These are phyloP conservation scores for Mortierella sp. DNA, from an alignment of 371 early-diverging fungal species.

Conservation along the genomic window DNA sequence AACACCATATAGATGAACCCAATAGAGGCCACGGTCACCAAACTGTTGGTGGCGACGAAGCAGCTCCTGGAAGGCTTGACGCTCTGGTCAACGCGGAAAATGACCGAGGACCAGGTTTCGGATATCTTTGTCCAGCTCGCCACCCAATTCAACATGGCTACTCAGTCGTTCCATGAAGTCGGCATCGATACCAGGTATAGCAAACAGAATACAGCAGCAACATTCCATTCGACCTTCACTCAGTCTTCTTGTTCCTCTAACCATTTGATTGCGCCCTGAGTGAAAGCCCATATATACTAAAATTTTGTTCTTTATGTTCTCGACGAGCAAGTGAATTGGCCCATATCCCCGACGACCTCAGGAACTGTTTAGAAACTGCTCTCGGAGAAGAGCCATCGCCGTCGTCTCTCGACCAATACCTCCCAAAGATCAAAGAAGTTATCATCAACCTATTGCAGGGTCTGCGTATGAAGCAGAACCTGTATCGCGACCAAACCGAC, in stretches of 20 bases:
- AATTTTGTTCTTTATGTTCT: background rate
- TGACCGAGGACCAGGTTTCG: slow-evolving; percentile 63
- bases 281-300: background rate
- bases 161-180: slow-evolving; percentile 63
- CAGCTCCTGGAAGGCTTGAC: slow-evolving; percentile 68
- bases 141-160: slow-evolving; percentile 64
- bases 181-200: slow-evolving; percentile 67
- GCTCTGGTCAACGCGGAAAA: slow-evolving; percentile 64
- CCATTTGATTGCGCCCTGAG: background rate
- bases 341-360: slow-evolving; percentile 66
- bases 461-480: slow-evolving; percentile 67
- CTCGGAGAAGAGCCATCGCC: slow-evolving; percentile 66
- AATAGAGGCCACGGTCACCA: slow-evolving; percentile 69
- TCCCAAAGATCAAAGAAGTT: slow-evolving; percentile 69
- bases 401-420: slow-evolving; percentile 63
- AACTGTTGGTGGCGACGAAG: slow-evolving; percentile 68
- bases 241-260: background rate
- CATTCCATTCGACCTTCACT: background rate
- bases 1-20: slow-evolving; percentile 58
- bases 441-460: slow-evolving; percentile 69
- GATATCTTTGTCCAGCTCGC: slow-evolving; percentile 69
- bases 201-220: background rate
- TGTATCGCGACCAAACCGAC: slow-evolving; percentile 57
- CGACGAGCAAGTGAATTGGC: slow-evolving; percentile 61
- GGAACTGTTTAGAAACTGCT: slow-evolving; percentile 62